Percentiles rank a stretch among this genome's conserved stretches.
phyloP scores from a whole-genome alignment of 192 early-diverging fungal genomes.

The Coemansia sp. region DNA sequence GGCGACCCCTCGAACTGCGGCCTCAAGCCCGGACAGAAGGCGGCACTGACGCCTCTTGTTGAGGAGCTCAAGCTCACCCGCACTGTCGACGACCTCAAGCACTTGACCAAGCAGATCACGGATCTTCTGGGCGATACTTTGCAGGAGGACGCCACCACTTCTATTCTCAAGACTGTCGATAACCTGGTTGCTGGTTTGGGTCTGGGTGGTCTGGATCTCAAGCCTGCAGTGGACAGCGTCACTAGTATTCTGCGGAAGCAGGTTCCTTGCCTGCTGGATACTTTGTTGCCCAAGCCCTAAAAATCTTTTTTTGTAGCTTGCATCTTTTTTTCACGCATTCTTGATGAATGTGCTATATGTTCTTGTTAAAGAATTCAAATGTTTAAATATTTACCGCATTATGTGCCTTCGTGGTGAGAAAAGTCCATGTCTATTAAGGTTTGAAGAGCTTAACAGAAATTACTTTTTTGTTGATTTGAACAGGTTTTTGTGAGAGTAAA shows the following conservation, averaged over 20 bases:
- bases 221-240: slow-evolving; percentile 45
- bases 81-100: slow-evolving; percentile 52
- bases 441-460: too few species aligned
- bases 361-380: slow-evolving; percentile 1
- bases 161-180: slow-evolving; percentile 48
- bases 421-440: too few species aligned
- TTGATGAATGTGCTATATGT: background rate
- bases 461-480: too few species aligned
- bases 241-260: slow-evolving; percentile 52
- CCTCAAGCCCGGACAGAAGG: slow-evolving; percentile 30
- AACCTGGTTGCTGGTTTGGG: slow-evolving; percentile 41
- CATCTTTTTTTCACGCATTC: background rate
- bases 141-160: slow-evolving; percentile 35
- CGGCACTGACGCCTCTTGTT: slow-evolving; percentile 46
- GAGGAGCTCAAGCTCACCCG: slow-evolving; percentile 45
- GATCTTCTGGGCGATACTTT: slow-evolving; percentile 47
- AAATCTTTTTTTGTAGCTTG: background rate
- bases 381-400: background rate
- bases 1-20: slow-evolving; percentile 40
- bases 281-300: slow-evolving; percentile 50
- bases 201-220: slow-evolving; percentile 49
- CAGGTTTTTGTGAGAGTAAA: background rate
- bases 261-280: slow-evolving; percentile 50
- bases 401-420: background rate
- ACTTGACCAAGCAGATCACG: slow-evolving; percentile 49